These are phyloP conservation scores for Fonsecaea erecta DNA, from an alignment of 2,329 filamentous ascomycete species.

Conservation along the genomic window DNA sequence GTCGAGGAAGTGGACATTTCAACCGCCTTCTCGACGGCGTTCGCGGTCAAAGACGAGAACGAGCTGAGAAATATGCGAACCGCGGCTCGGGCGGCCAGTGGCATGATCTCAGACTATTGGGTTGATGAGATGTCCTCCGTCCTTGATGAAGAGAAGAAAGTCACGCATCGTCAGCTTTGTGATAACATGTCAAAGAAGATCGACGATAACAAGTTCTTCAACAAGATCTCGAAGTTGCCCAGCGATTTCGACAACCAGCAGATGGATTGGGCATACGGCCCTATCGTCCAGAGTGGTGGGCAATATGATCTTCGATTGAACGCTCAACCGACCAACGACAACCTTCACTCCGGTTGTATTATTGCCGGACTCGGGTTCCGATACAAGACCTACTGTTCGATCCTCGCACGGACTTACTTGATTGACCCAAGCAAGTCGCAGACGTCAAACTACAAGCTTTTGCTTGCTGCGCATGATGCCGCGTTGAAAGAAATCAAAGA, in stretches of 20 bases:
- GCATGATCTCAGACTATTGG: constrained; percentile 94
- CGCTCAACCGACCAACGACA: constrained; percentile 70
- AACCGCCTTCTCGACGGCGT: constrained; percentile 78
- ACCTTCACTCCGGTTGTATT: constrained; percentile 89
- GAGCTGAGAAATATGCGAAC: constrained; percentile 95
- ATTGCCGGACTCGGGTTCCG: constrained; percentile 88
- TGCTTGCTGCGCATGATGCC: constrained; percentile 82
- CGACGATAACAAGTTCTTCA: constrained; percentile 93
- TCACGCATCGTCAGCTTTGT: constrained; percentile 85
- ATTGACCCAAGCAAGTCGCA: constrained; percentile 97
- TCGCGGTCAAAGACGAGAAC: constrained; percentile 92
- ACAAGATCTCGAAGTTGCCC: constrained; percentile 78
- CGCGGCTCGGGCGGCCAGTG: constrained; percentile 90
- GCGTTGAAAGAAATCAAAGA: constrained; percentile 90
- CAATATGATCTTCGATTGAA: constrained; percentile 88
- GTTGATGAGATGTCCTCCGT: constrained; percentile 98
- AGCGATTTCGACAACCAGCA: constrained; percentile 84
- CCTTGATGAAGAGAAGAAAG: constrained; percentile 94
- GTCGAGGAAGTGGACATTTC: constrained; percentile 87
- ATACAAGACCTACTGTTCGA: constrained; percentile 94
- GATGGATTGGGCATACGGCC: constrained; percentile 91
- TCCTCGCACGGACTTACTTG: constrained; percentile 90
- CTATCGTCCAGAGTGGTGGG: constrained; percentile 91
- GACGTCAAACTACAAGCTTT: constrained; percentile 89
- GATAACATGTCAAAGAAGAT: constrained; percentile 89